phyloP scores from a whole-genome alignment of 352 stramenopile genomes.

The Phytophthora vignae region DNA sequence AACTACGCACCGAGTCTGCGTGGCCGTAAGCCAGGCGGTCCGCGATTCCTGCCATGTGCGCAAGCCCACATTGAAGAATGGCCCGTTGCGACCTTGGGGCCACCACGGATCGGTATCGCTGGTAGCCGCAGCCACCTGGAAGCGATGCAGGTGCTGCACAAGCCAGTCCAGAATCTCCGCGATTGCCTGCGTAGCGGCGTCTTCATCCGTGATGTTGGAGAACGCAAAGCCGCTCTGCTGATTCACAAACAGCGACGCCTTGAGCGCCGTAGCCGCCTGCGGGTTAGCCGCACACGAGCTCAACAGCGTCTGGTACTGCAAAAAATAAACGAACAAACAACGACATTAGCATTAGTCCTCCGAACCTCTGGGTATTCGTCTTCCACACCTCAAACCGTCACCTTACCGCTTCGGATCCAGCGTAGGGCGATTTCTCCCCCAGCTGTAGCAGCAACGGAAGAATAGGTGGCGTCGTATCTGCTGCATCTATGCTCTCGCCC shows the following conservation, averaged over 20 bases:
- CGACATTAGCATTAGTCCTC: neutral
- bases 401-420: constrained; percentile 70
- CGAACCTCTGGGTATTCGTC: neutral
- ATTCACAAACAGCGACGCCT: constrained; percentile 71
- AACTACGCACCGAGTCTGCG: constrained; percentile 63
- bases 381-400: neutral
- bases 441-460: constrained; percentile 73
- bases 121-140: constrained; percentile 73
- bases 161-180: constrained; percentile 89
- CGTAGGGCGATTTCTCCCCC: constrained; percentile 70
- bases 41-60: constrained; percentile 82
- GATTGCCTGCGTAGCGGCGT: constrained; percentile 87
- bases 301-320: constrained; percentile 66
- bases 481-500: constrained; percentile 11
- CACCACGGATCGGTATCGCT: constrained; percentile 87
- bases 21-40: constrained; percentile 74
- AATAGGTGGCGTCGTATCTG: constrained; percentile 27
- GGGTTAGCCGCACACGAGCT: constrained; percentile 40
- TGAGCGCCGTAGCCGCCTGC: constrained; percentile 29
- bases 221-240: constrained; percentile 86
- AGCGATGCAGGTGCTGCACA: constrained; percentile 84
- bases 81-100: constrained; percentile 87
- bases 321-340: constrained; percentile 4
- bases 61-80: constrained; percentile 86
- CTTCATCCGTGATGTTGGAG: constrained; percentile 91